Conservation (phyloP, 2,329 filamentous ascomycete genomes). For the Paecilomyces sp. region DNA sequence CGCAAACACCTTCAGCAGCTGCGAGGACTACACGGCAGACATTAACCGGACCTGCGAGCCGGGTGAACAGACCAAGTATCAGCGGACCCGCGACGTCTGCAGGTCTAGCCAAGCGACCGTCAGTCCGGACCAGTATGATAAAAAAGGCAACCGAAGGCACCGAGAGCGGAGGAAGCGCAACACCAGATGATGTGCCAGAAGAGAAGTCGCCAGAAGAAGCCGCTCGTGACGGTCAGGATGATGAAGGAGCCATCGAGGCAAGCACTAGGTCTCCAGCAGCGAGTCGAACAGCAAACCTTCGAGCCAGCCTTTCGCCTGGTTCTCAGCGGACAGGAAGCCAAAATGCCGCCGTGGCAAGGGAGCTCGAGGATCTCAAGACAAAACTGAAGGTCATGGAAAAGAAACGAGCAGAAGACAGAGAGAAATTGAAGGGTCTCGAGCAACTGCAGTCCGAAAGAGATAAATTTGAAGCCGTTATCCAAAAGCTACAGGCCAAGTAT, state of each 20-base stretch:
- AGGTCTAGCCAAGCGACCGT: constrained; percentile 23
- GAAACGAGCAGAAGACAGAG: constrained; percentile 76
- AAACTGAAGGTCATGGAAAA: constrained; percentile 84
- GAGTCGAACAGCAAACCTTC: constrained; percentile 14
- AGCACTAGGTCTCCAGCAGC: constrained; percentile 17
- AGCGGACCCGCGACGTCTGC: constrained; percentile 16
- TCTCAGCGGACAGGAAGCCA: constrained; percentile 38
- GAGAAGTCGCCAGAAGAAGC: constrained; percentile 16
- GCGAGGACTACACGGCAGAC: constrained; percentile 33
- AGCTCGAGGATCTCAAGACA: constrained; percentile 81
- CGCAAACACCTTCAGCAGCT: constrained; percentile 31
- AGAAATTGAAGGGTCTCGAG: constrained; percentile 73
- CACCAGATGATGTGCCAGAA: constrained; percentile 23
- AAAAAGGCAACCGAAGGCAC: constrained; percentile 20
- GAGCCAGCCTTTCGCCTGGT: constrained; percentile 21
- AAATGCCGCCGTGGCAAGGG: constrained; percentile 50
- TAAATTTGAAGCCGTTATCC: constrained; percentile 67
- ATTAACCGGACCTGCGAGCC: constrained; percentile 21
- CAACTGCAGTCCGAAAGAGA: constrained; percentile 56
- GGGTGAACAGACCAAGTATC: constrained; percentile 24
- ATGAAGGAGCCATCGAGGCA: constrained; percentile 14
- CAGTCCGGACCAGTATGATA: constrained; percentile 20
- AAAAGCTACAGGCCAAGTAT: constrained; percentile 84
- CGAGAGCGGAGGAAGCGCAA: constrained; percentile 16
- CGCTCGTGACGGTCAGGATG: constrained; percentile 14